Percentiles rank a stretch among this genome's conserved stretches.
These are phyloP conservation scores for Cucurbita maxima DNA, from an alignment of 306 rosid species.

Conservation along the genomic window DNA sequence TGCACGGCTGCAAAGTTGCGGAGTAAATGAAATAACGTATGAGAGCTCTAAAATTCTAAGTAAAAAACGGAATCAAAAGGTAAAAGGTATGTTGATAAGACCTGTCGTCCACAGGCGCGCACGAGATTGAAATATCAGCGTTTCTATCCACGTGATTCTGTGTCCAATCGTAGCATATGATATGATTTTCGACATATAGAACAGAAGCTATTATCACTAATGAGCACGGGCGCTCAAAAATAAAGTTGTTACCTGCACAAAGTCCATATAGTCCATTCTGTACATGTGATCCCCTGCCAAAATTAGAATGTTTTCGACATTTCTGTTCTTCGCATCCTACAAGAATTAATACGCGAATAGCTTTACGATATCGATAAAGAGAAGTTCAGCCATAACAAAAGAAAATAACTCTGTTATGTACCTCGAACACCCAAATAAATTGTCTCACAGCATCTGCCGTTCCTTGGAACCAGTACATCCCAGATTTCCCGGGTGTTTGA, in stretches of 20 bases:
- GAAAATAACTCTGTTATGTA: constrained; percentile 1
- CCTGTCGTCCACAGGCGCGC: constrained; percentile 59
- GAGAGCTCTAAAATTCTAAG: background rate
- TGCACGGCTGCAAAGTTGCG: constrained; percentile 60
- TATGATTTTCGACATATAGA: constrained; percentile 3
- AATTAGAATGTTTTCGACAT: constrained; percentile 63
- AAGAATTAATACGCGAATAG: constrained; percentile 2
- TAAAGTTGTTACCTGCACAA: constrained; percentile 53
- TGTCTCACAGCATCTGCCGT: constrained; percentile 48
- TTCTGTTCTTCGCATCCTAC: constrained; percentile 74
- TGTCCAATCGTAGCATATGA: constrained; percentile 15
- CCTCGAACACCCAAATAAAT: constrained; percentile 40
- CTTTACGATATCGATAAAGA: background rate
- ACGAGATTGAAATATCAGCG: constrained; percentile 71
- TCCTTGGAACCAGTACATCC: constrained; percentile 48
- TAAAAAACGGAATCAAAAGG: background rate
- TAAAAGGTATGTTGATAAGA: constrained; percentile 20
- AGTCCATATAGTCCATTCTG: constrained; percentile 88
- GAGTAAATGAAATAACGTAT: background rate
- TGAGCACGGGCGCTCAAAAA: background rate
- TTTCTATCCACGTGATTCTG: constrained; percentile 73
- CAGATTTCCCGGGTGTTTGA: constrained; percentile 35
- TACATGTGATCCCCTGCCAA: constrained; percentile 89
- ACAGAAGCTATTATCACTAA: background rate
- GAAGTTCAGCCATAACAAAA: background rate